Percentiles rank a stretch among this genome's conserved stretches.
These are phyloP conservation scores for Nothopassalora personata DNA, from an alignment of 2,329 filamentous ascomycete species.

Conservation along the genomic window DNA sequence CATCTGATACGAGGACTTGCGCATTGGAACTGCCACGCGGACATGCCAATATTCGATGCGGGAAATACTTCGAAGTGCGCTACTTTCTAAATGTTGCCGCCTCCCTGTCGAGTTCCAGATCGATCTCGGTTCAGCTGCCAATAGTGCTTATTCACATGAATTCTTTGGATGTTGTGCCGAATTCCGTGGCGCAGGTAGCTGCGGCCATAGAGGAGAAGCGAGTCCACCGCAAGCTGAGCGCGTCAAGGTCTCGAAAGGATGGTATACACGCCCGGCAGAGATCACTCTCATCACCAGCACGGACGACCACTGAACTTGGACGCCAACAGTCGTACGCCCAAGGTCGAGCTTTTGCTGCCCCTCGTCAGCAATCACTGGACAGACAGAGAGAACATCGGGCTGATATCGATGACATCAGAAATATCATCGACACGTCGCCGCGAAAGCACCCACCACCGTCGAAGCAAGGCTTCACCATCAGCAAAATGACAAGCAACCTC, in stretches of 20 bases:
- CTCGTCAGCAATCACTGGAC: slow-evolving; percentile 48
- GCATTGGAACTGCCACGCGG: slow-evolving; percentile 48
- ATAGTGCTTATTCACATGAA: slow-evolving; percentile 55
- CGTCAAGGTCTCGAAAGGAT: slow-evolving; percentile 7
- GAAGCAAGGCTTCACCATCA: slow-evolving; percentile 16
- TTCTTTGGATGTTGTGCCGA: slow-evolving; percentile 52
- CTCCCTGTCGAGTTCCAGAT: slow-evolving; percentile 43
- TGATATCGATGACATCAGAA: slow-evolving; percentile 39
- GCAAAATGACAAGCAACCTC: slow-evolving; percentile 23
- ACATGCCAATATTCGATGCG: slow-evolving; percentile 48
- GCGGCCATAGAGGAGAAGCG: slow-evolving; percentile 51
- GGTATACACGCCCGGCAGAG: slow-evolving; percentile 15
- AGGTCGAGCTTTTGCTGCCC: slow-evolving; percentile 50
- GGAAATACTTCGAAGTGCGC: slow-evolving; percentile 53
- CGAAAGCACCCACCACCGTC: slow-evolving; percentile 34
- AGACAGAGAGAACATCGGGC: slow-evolving; percentile 39
- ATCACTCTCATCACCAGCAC: slow-evolving; percentile 26
- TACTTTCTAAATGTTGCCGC: slow-evolving; percentile 51
- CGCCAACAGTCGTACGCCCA: slow-evolving; percentile 40
- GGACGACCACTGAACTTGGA: slow-evolving; percentile 18
- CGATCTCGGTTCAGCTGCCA: slow-evolving; percentile 50
- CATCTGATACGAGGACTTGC: slow-evolving; percentile 45
- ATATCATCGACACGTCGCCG: slow-evolving; percentile 41
- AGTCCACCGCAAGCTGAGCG: slow-evolving; percentile 14
- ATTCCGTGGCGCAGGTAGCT: slow-evolving; percentile 51